Base-by-base conservation (phyloP, 2,329 filamentous ascomycete genomes). In the Pestalotiopsis sp. region DNA sequence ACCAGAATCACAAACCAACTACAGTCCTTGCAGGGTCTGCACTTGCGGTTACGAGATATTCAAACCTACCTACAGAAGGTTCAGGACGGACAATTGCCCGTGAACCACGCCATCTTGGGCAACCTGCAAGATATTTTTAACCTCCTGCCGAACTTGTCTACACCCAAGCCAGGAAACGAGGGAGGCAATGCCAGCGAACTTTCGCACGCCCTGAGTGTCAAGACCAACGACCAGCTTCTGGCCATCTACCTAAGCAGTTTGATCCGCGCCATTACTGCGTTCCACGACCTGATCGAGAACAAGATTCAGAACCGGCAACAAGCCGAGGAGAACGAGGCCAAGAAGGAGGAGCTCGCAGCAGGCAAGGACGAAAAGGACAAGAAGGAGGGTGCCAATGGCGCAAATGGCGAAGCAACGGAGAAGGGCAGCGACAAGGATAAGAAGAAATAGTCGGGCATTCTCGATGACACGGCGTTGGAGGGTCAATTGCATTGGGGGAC, bases 101-200 rank as follows among this genome's bases (percentile, higher is more conserved):
- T 98, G 78, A 99, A 99, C 84, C 96, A 99, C 79, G 94, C 94
- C 68, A 98, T 99, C 71, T 89, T 99, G 36, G 96, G 95, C 73
- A 97, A 98, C 78, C 91, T 99, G n/a, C 96, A 99, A 84, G 96
- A 99, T 78, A 94, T 98, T 71, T 99, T 99, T 88, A 99, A 99
- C 83, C 91, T 99, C 58, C 90, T 99, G 27, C 96, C 96, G 62
- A 99, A 99, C 82, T 88, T 99, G 66, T 95, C 93, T 11, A 97
- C 94, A 49, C 93, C 95, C 38, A 89, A 93, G 68, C 82, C 87
- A 1, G 85, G 87, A 58, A 82, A 86, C 4, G 90, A 91, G 57
- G 78, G 82, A 39, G 77, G 79, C 68, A 83, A 86, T 81, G 82
- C 91, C 75, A 91, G 92, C 77, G 96, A 98, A 80, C 87, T 99